Evolutionary conservation across 1,284 basidiomycete genomes (phyloP).

Genomic region (Cronartium ribicola): DNA sequence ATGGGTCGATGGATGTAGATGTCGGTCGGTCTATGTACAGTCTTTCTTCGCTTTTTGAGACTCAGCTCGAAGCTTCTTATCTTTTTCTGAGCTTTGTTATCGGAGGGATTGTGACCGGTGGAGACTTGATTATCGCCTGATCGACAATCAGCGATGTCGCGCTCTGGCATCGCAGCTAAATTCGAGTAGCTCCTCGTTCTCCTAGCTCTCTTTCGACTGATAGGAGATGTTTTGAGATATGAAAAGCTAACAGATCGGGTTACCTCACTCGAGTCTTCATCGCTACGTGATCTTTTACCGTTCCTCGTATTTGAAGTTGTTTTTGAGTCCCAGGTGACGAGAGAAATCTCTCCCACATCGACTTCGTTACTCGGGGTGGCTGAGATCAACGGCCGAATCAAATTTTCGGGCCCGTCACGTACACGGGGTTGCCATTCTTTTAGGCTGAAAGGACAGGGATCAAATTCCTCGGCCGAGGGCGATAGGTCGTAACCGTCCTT

Average conservation of each 20-base stretch:
- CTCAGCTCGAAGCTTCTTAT: background rate
- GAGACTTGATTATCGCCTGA: background rate
- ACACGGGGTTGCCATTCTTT: slow-evolving; percentile 1
- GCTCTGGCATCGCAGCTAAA: background rate
- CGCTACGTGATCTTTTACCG: background rate
- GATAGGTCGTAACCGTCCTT: background rate
- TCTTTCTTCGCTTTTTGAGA: background rate
- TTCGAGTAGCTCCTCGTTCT: background rate
- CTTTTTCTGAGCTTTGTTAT: background rate
- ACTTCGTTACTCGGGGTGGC: background rate
- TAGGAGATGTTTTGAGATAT: background rate
- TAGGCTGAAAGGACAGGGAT: background rate
- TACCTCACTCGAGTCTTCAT: background rate
- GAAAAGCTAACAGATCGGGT: background rate
- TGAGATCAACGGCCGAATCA: background rate
- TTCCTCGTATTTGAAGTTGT: background rate
- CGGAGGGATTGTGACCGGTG: background rate
- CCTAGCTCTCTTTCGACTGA: background rate
- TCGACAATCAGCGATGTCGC: background rate
- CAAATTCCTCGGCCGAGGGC: background rate
- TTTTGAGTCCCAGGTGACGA: background rate
- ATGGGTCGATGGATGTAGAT: background rate
- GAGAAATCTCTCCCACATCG: slow-evolving; percentile 1
- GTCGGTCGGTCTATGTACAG: background rate
- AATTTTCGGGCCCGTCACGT: background rate